A percentile compares a stretch with the other conserved stretches of the same genome.
These are phyloP conservation scores for Ricinus communis DNA, from an alignment of 345 rosid species.

Conservation along the genomic window DNA sequence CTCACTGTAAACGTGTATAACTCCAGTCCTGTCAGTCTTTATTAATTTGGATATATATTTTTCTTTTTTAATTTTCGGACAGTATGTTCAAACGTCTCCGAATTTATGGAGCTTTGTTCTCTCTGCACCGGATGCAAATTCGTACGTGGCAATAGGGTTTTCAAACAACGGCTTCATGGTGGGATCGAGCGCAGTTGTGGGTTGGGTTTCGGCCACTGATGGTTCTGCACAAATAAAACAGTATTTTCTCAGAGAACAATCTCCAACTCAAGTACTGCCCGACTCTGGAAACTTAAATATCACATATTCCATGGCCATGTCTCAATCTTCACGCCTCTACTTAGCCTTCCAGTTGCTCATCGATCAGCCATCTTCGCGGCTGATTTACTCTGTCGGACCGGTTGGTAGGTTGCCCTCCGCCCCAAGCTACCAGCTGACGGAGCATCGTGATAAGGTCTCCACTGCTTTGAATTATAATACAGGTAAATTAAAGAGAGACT, in stretches of 20 bases:
- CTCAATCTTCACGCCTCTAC: conserved; percentile 54
- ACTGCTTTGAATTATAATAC: conserved; percentile 55
- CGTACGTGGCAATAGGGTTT: conserved; percentile 70
- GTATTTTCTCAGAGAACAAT: conserved; percentile 49
- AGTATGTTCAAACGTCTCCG: conserved; percentile 45
- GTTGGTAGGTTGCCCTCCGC: conserved; percentile 44
- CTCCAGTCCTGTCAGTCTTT: too few relatives aligned
- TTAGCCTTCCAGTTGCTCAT: conserved; percentile 61
- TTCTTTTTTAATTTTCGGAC: conserved; percentile 8
- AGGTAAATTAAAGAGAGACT: conserved; percentile 37
- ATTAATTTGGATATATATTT: too few relatives aligned
- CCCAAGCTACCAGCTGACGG: conserved; percentile 38
- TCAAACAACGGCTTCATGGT: conserved; percentile 60
- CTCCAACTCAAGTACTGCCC: conserved; percentile 38
- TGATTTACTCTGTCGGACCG: conserved; percentile 67
- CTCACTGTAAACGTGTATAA: too few relatives aligned
- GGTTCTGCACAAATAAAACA: conserved; percentile 36
- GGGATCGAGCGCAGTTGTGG: conserved; percentile 78
- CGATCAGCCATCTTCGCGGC: conserved; percentile 36
- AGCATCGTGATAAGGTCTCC: conserved; percentile 51
- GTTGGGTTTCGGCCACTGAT: conserved; percentile 49
- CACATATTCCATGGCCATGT: conserved; percentile 39
- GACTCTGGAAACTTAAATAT: conserved; percentile 56
- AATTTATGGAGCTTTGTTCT: conserved; percentile 76
- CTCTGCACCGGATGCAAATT: conserved; percentile 48